phyloP scores from a whole-genome alignment of 495 filamentous ascomycete genomes.

The Neurospora tetraspora region DNA sequence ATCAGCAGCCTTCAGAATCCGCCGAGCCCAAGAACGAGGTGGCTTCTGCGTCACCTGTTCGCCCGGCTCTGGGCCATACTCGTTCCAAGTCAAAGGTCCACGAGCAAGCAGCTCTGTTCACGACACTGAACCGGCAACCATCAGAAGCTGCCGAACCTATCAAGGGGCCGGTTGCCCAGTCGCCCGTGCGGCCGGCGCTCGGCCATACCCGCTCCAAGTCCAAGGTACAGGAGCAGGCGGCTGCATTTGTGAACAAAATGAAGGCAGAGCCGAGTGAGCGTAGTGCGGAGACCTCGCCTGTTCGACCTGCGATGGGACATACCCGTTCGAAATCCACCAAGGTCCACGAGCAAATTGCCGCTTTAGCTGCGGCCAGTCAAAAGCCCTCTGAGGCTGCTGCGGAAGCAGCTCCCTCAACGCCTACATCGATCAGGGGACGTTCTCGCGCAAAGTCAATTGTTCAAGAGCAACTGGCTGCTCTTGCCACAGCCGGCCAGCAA shows the following conservation, averaged over 20 bases:
- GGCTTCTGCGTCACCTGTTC: not conserved
- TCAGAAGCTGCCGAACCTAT: not conserved
- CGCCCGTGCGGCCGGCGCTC: not conserved
- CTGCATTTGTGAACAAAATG: not conserved
- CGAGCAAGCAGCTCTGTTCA: conserved; percentile 1
- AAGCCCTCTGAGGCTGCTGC: conserved; percentile 24
- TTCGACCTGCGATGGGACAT: not conserved
- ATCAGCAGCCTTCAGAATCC: conserved; percentile 23
- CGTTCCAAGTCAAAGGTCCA: conserved; percentile 3
- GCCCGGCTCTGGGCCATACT: not conserved
- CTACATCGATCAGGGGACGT: not conserved
- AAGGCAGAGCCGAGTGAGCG: not conserved
- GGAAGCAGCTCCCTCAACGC: conserved; percentile 3
- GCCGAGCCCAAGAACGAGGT: conserved; percentile 10
- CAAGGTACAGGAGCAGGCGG: not conserved
- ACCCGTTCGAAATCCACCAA: conserved; percentile 29
- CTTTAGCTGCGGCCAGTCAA: conserved; percentile 25
- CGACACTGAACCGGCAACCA: not conserved
- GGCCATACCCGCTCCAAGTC: not conserved
- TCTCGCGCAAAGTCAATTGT: conserved; percentile 1
- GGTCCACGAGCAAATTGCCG: conserved; percentile 35
- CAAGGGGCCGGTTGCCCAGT: not conserved
- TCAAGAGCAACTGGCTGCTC: conserved; percentile 1
- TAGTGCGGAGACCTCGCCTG: not conserved
- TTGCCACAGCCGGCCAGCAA: not conserved